Conservation (phyloP, 1,284 basidiomycete genomes). For the Coniferiporia weirii region DNA sequence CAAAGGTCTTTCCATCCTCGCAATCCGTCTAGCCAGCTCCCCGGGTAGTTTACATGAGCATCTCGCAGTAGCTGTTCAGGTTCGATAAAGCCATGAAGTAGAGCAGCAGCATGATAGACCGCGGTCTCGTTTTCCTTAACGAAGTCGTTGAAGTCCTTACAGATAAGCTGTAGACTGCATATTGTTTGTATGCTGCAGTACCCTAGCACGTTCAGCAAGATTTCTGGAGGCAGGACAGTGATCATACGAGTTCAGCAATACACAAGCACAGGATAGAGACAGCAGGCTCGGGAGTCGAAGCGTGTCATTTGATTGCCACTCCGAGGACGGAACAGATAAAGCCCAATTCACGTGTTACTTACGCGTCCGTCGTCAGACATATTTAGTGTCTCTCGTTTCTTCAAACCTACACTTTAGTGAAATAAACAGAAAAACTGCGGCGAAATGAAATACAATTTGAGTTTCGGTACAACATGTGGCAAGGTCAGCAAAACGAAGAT, state of each 20-base stretch:
- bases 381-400: too few relatives aligned
- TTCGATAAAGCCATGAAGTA: slow-evolving; percentile 41
- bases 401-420: too few relatives aligned
- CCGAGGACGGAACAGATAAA: neutral
- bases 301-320: too few relatives aligned
- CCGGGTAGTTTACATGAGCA: slow-evolving; percentile 26
- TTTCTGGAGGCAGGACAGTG: slow-evolving; percentile 1
- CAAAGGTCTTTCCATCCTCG: slow-evolving; percentile 54
- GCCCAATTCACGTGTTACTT: neutral
- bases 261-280: too few relatives aligned
- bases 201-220: slow-evolving; percentile 5
- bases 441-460: too few relatives aligned
- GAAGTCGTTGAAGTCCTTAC: slow-evolving; percentile 41
- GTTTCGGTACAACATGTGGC: too few relatives aligned
- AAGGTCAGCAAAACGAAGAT: too few relatives aligned
- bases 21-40: slow-evolving; percentile 30
- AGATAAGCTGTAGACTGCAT: slow-evolving; percentile 31
- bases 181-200: slow-evolving; percentile 32
- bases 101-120: slow-evolving; percentile 50
- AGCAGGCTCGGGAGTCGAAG: too few relatives aligned
- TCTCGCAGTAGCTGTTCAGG: slow-evolving; percentile 28
- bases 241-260: neutral
- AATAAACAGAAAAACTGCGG: too few relatives aligned
- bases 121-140: slow-evolving; percentile 38
- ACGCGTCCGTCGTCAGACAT: too few relatives aligned